These are phyloP conservation scores for Blumeriella jaapii DNA, from an alignment of 2,329 filamentous ascomycete genomes.

Conservation along the genomic window DNA sequence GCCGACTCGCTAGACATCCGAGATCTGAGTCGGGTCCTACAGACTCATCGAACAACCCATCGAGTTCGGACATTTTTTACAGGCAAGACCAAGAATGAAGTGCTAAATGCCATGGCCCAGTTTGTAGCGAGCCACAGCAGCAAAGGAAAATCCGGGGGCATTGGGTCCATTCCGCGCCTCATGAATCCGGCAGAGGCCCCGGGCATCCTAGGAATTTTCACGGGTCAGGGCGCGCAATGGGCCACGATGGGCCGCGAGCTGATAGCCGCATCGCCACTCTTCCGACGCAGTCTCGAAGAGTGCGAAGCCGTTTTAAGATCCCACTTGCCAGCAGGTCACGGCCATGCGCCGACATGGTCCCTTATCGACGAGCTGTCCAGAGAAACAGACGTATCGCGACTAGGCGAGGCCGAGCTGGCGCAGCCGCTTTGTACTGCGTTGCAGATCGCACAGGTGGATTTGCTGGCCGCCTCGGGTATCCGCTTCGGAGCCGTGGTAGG, in stretches of 20 bases:
- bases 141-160: neutral
- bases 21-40: no score
- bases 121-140: no score
- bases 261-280: neutral
- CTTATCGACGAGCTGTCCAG: constrained; percentile 13
- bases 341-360: constrained; percentile 8
- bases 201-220: constrained; percentile 2
- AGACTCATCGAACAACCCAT: no score
- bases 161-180: no score
- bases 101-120: no score
- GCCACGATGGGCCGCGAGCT: neutral
- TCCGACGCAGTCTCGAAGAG: neutral
- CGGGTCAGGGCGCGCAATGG: neutral
- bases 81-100: no score
- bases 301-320: neutral
- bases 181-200: no score
- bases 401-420: constrained; percentile 15
- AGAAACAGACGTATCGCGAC: constrained; percentile 2
- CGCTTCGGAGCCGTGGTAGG: constrained; percentile 18
- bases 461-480: constrained; percentile 16
- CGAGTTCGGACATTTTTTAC: no score
- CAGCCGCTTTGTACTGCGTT: constrained; percentile 21
- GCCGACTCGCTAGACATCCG: no score
- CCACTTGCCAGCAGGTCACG: constrained; percentile 7
- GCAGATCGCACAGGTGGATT: constrained; percentile 23